A percentile compares a stretch with the other conserved stretches of the same genome.
Evolutionary conservation across 306 rosid genomes (phyloP).

Genomic region (Trifolium pratense): DNA sequence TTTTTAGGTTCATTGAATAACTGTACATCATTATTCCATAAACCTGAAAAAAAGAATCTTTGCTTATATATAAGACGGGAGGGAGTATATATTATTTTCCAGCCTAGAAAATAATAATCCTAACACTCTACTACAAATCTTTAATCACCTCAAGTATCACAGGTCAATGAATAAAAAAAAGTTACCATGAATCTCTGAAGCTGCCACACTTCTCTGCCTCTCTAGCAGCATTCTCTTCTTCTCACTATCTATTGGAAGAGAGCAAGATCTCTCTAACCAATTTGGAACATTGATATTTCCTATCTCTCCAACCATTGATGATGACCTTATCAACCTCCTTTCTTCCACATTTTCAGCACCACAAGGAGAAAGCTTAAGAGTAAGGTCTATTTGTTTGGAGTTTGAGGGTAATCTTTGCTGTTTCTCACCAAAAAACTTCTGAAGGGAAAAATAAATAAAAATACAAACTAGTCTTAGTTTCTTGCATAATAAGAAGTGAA

Average conservation of each 20-base stretch:
- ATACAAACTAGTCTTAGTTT: not conserved
- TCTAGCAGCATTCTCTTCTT: conserved; percentile 17
- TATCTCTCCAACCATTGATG: conserved; percentile 7
- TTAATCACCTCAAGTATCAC: too few relatives aligned
- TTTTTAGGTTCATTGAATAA: too few relatives aligned
- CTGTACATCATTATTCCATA: too few relatives aligned
- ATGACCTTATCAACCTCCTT: conserved; percentile 35
- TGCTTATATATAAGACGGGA: too few relatives aligned
- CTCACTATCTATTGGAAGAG: conserved; percentile 27
- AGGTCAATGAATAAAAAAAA: not conserved
- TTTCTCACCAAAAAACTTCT: conserved; percentile 19
- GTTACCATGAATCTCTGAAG: conserved; percentile 24
- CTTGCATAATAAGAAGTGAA: not conserved
- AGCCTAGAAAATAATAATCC: too few relatives aligned
- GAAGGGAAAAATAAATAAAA: not conserved
- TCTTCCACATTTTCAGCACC: conserved; percentile 39
- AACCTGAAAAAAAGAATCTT: too few relatives aligned
- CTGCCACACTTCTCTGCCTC: conserved; percentile 21
- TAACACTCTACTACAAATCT: too few relatives aligned
- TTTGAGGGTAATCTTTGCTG: not conserved
- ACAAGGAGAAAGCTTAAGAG: conserved; percentile 38
- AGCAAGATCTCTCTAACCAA: conserved; percentile 34
- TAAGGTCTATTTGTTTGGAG: conserved; percentile 36
- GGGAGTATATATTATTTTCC: too few relatives aligned
- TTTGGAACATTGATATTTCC: not conserved